Percentiles rank a stretch among this genome's conserved stretches.
These are phyloP conservation scores for Aegilops bicornis DNA, from an alignment of 176 grass and related monocot species.

Conservation along the genomic window DNA sequence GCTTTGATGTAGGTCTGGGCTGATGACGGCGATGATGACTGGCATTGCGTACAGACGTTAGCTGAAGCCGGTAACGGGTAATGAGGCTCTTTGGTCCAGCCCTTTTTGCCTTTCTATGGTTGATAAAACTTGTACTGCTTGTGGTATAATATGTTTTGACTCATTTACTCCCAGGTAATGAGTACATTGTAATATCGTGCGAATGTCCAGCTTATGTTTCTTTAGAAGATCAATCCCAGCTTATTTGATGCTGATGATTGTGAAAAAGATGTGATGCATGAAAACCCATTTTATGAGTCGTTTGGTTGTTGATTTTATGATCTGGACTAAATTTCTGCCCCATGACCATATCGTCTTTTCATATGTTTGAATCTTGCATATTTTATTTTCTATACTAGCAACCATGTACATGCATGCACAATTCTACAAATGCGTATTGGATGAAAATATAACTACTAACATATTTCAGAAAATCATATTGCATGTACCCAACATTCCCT, in stretches of 20 bases:
- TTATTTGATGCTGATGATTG: background rate
- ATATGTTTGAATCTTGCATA: background rate
- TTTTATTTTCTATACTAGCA: background rate
- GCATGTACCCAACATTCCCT: too few species aligned
- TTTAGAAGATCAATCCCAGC: background rate
- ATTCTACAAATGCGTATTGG: too few species aligned
- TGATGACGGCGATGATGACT: conserved; percentile 85
- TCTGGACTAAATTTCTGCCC: background rate
- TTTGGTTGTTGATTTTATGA: background rate
- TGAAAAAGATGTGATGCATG: background rate
- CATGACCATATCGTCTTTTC: background rate
- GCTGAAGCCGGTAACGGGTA: conserved; percentile 55
- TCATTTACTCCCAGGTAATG: background rate
- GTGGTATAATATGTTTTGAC: conserved; percentile 3
- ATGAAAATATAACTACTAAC: too few species aligned
- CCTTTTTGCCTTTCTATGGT: background rate
- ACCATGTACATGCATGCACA: background rate
- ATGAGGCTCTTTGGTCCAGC: background rate
- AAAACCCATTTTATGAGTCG: conserved; percentile 4
- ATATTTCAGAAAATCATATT: too few species aligned
- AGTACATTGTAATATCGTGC: background rate
- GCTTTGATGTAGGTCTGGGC: conserved; percentile 72
- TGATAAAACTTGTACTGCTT: background rate
- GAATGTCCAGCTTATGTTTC: background rate
- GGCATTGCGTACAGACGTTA: conserved; percentile 92